phyloP scores from a whole-genome alignment of 352 stramenopile species.

The Elongisporangium anandrum region DNA sequence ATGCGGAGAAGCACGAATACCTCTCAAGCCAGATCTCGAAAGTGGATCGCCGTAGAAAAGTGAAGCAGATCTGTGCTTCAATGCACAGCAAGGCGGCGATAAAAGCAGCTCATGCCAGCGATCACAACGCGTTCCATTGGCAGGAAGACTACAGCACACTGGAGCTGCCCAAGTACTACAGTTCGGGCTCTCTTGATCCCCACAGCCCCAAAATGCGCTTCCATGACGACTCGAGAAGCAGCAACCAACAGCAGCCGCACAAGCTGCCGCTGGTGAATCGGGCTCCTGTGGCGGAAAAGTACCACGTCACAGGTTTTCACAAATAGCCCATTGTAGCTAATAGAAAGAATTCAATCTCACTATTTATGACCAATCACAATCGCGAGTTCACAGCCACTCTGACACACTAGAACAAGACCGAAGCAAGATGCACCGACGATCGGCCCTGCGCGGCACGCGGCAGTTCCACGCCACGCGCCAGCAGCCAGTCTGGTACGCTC shows the following conservation, averaged over 20 bases:
- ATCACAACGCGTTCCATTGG: background rate
- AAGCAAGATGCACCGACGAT: background rate
- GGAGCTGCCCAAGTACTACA: background rate
- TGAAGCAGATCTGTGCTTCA: constrained; percentile 33
- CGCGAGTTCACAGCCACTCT: constrained; percentile 3
- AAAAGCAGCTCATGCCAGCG: constrained; percentile 2
- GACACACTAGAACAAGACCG: background rate
- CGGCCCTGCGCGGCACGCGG: constrained; percentile 7
- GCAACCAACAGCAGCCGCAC: background rate
- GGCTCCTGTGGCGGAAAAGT: background rate
- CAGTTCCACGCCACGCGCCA: constrained; percentile 50
- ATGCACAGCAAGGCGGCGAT: constrained; percentile 8
- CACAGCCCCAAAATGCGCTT: background rate
- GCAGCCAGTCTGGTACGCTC: constrained; percentile 39
- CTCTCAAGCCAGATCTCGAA: constrained; percentile 59
- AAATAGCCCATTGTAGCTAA: constrained; percentile 6
- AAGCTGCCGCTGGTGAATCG: constrained; percentile 5
- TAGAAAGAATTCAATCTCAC: constrained; percentile 2
- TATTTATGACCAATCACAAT: constrained; percentile 14
- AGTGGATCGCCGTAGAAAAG: constrained; percentile 28
- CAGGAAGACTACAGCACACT: background rate
- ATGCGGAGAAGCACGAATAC: constrained; percentile 42
- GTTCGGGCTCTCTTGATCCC: background rate
- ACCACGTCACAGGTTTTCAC: background rate
- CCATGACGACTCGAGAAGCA: background rate